Evolutionary conservation across 2,329 filamentous ascomycete species (phyloP).

Genomic region (Ophiocordyceps robertsii): DNA sequence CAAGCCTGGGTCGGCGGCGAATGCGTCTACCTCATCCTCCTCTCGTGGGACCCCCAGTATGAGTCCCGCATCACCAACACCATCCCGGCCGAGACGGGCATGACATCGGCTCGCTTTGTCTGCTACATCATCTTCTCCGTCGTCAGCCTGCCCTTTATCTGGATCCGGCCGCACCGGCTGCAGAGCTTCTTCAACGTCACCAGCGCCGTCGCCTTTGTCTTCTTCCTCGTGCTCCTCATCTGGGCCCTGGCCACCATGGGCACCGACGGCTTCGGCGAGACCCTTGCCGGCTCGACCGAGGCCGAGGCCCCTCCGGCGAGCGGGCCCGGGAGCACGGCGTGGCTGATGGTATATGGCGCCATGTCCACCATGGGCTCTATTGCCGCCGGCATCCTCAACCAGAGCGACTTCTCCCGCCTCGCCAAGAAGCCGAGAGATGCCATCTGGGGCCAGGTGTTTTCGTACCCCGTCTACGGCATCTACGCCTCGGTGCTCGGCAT

Average conservation of each 20-base stretch:
- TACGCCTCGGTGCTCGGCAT: slow-evolving; percentile 24
- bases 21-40: slow-evolving; percentile 30
- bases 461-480: slow-evolving; percentile 22
- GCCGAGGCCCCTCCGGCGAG: slow-evolving; percentile 10
- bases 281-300: slow-evolving; percentile 10
- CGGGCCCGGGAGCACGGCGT: slow-evolving; percentile 17
- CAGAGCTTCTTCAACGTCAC: slow-evolving; percentile 27
- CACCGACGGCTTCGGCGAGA: slow-evolving; percentile 21
- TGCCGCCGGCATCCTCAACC: slow-evolving; percentile 23
- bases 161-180: slow-evolving; percentile 28
- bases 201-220: slow-evolving; percentile 23
- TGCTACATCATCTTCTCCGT: slow-evolving; percentile 30
- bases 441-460: slow-evolving; percentile 19
- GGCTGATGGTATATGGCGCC: slow-evolving; percentile 23
- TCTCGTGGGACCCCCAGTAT: slow-evolving; percentile 28
- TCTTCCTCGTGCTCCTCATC: slow-evolving; percentile 26
- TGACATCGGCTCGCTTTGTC: slow-evolving; percentile 29
- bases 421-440: slow-evolving; percentile 17
- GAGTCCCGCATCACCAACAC: slow-evolving; percentile 27
- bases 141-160: slow-evolving; percentile 28
- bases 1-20: slow-evolving; percentile 33
- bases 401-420: slow-evolving; percentile 24
- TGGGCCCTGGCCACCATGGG: slow-evolving; percentile 32
- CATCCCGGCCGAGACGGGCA: slow-evolving; percentile 24
- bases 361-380: slow-evolving; percentile 24